Percentiles rank a stretch among this genome's conserved stretches.
phyloP scores from a whole-genome alignment of 2,329 filamentous ascomycete genomes.

The Colletotrichum salicis region DNA sequence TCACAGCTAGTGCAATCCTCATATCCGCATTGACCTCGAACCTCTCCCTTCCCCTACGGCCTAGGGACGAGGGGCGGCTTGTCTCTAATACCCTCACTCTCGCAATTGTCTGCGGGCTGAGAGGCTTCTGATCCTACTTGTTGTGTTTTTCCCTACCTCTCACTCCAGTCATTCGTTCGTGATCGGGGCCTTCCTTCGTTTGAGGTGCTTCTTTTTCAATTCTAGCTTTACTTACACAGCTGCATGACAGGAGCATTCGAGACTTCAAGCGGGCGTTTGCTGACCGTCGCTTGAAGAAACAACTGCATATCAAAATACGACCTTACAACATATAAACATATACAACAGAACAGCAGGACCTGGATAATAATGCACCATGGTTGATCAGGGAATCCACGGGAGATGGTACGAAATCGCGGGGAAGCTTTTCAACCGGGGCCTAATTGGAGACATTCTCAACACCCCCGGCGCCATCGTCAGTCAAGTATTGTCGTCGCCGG shows the following conservation, averaged over 20 bases:
- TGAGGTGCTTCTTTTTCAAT: not conserved
- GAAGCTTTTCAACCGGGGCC: slow-evolving; percentile 14
- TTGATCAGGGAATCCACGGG: slow-evolving; percentile 12
- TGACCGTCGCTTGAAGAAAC: not conserved
- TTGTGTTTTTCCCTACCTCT: not conserved
- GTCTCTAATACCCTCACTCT: slow-evolving; percentile 30
- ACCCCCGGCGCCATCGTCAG: slow-evolving; percentile 11
- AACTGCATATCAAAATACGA: not conserved
- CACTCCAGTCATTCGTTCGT: slow-evolving; percentile 23
- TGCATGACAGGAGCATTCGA: not conserved
- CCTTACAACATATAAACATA: not conserved
- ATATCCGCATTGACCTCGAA: slow-evolving; percentile 33
- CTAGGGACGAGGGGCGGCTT: not conserved
- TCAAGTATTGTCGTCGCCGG: slow-evolving; percentile 25
- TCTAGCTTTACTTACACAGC: not conserved
- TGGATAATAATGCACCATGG: slow-evolving; percentile 29
- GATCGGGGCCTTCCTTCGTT: not conserved
- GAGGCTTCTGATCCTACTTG: not conserved
- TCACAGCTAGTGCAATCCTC: slow-evolving; percentile 31
- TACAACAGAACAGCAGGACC: not conserved
- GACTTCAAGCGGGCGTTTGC: slow-evolving; percentile 5
- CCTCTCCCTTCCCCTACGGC: not conserved
- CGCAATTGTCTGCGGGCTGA: slow-evolving; percentile 3
- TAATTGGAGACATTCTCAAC: slow-evolving; percentile 22
- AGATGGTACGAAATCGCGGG: slow-evolving; percentile 1